Conservation (phyloP, 2,329 filamentous ascomycete species). For the Calonectria pteridis region DNA sequence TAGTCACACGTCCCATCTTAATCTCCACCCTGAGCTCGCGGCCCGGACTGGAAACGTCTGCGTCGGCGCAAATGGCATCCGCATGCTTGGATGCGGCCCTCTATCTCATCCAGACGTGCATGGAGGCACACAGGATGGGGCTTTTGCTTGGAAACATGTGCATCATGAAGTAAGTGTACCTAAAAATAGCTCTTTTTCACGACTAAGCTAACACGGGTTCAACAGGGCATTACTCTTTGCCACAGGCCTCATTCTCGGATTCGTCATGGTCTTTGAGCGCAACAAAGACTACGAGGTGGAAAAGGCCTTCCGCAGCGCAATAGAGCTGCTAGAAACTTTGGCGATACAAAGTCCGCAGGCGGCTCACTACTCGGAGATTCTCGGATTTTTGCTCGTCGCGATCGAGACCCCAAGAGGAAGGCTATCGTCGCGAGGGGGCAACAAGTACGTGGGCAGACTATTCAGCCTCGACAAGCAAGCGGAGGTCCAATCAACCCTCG, state of each 20-base stretch:
- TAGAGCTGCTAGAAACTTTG: constrained; percentile 62
- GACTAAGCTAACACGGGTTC: background rate
- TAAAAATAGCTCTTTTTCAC: rapidly evolving
- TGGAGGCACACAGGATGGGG: constrained; percentile 58
- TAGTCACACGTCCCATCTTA: constrained; percentile 68
- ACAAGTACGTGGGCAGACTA: constrained; percentile 40
- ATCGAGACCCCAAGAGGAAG: constrained; percentile 46
- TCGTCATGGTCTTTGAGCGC: constrained; percentile 65
- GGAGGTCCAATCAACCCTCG: background rate
- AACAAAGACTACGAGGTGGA: constrained; percentile 58
- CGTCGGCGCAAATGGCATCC: constrained; percentile 56
- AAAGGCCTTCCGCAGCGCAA: constrained; percentile 62
- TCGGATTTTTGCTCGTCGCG: constrained; percentile 60
- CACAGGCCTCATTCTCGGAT: constrained; percentile 67
- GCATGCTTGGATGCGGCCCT: constrained; percentile 68
- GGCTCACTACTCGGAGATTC: constrained; percentile 68
- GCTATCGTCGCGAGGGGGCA: constrained; percentile 34
- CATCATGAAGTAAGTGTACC: constrained; percentile 64
- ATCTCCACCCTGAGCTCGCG: constrained; percentile 61
- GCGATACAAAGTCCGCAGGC: constrained; percentile 66
- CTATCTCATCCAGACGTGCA: constrained; percentile 67
- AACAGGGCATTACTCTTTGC: constrained; percentile 66
- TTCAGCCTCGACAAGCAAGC: constrained; percentile 32
- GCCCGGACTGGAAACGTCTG: constrained; percentile 41
- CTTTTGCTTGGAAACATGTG: constrained; percentile 68